phyloP scores from a whole-genome alignment of 1,139 yeast genomes.

The Nakaseomyces delphensis region DNA sequence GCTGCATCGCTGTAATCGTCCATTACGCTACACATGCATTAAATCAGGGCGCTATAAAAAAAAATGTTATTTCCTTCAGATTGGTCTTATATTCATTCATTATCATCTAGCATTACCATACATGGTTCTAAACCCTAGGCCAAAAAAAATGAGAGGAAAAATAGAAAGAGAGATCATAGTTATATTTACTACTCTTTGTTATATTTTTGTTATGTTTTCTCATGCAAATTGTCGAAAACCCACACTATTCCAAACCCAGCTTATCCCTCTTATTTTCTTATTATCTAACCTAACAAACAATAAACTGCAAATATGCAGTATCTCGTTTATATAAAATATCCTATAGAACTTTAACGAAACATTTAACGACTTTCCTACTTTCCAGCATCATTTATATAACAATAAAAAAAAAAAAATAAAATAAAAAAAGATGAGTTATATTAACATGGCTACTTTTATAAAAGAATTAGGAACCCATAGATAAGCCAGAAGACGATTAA shows the following conservation, averaged over 20 bases:
- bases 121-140: too few relatives aligned
- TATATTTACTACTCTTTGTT: constrained; percentile 1
- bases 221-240: not conserved
- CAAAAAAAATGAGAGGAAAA: too few relatives aligned
- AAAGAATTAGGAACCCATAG: constrained; percentile 1
- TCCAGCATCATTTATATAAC: too few relatives aligned
- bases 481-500: constrained; percentile 2
- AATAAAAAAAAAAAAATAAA: not conserved
- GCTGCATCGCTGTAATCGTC: constrained; percentile 1
- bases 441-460: not conserved
- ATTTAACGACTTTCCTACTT: too few relatives aligned
- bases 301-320: too few relatives aligned
- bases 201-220: not conserved
- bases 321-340: not conserved
- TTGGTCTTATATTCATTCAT: not conserved
- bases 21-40: too few relatives aligned
- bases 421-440: not conserved
- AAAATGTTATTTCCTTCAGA: too few relatives aligned
- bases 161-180: not conserved
- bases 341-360: constrained; percentile 5
- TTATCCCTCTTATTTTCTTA: not conserved
- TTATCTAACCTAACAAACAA: not conserved
- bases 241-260: not conserved
- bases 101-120: not conserved
- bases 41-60: too few relatives aligned